Evolutionary conservation across 352 stramenopile genomes (phyloP), one percentile per base, ranked within the genome.

Genomic region (Phytophthora constricta): DNA sequence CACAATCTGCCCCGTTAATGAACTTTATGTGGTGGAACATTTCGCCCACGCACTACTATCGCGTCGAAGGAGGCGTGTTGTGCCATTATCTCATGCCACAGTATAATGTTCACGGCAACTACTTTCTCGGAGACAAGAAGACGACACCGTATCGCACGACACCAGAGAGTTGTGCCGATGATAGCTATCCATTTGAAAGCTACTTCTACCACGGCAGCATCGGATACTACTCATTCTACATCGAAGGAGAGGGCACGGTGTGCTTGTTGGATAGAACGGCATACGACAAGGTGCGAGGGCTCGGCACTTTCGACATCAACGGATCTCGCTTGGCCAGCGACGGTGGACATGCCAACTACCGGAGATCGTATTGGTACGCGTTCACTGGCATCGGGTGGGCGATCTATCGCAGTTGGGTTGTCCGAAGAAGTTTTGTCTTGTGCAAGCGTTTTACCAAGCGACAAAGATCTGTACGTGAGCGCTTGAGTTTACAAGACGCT

Each of bases 21-120:
- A 54, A 28, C 56, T 63, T 19, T 56, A 49, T 23, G 56, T 63
- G 31, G 31, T 54, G 42, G 59, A 54, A 54, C 28, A 43, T 61
- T 31, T 42, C 41, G 23, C 46, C 53, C 2, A 63, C 46, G 19
- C 26, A 55, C 26, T 69, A 69, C 37, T 50, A 31, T n/a, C 9
- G 20, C 1, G 17, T 59, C 27, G n/a, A 52, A 3, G 42, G 28
- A 2, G 20, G 48, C 26, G 5, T 46, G 10, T 5, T 64, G 7
- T 69, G 62, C 26, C 53, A 64, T 19, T 69, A 55, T 14, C 45
- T 69, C 17, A 47, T 66, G 16, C 55, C 45, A 22, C 63, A 62
- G 55, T 62, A 62, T 28, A 62, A 62, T 22, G 43, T 54, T 1
- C 28, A 62, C 27, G 43, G 55, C 17, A 62, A 41, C 43, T 62